A percentile compares a stretch with the other conserved stretches of the same genome.
Conservation (phyloP, 208 protist species). For the Crithidia mellificae region DNA sequence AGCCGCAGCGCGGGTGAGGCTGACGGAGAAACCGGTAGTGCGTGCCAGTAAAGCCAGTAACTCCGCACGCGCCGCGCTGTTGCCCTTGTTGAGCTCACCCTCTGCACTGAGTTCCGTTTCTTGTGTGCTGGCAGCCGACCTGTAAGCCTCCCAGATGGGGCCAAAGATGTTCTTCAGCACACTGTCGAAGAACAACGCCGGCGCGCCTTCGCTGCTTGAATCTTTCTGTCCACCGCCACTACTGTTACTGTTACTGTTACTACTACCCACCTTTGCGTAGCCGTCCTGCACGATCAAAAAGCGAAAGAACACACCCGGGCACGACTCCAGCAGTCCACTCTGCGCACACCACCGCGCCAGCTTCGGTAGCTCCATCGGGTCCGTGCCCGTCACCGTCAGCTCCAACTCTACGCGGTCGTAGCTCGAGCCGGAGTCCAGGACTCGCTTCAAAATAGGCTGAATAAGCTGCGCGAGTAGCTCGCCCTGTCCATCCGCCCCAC, state of each 20-base stretch:
- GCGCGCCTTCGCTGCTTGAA: slow-evolving; percentile 5
- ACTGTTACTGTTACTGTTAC: not conserved
- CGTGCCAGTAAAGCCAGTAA: slow-evolving; percentile 90
- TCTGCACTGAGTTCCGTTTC: too few relatives aligned
- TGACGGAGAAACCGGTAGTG: slow-evolving; percentile 86
- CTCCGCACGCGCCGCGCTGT: slow-evolving; percentile 57
- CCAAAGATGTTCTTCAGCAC: slow-evolving; percentile 96
- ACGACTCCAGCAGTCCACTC: slow-evolving; percentile 48
- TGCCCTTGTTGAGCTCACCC: not conserved
- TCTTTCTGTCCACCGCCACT: too few relatives aligned
- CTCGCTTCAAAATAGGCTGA: slow-evolving; percentile 40
- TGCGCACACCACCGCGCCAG: slow-evolving; percentile 68
- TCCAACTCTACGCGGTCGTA: slow-evolving; percentile 65
- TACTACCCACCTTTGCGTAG: slow-evolving; percentile 38
- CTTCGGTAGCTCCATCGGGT: slow-evolving; percentile 47
- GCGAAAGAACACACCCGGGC: slow-evolving; percentile 39
- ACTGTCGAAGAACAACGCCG: slow-evolving; percentile 66
- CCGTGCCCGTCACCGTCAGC: slow-evolving; percentile 61
- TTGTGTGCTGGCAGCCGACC: slow-evolving; percentile 40
- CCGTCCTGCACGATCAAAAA: slow-evolving; percentile 54
- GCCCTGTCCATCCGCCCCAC: slow-evolving; percentile 37
- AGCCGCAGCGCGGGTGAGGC: slow-evolving; percentile 36
- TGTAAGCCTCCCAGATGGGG: slow-evolving; percentile 96
- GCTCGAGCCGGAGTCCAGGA: slow-evolving; percentile 24
- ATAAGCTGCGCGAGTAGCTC: slow-evolving; percentile 59